Percentiles rank a stretch among this genome's conserved stretches.
Conservation (phyloP, 129 eudicot species). For the Tagetes patula region DNA sequence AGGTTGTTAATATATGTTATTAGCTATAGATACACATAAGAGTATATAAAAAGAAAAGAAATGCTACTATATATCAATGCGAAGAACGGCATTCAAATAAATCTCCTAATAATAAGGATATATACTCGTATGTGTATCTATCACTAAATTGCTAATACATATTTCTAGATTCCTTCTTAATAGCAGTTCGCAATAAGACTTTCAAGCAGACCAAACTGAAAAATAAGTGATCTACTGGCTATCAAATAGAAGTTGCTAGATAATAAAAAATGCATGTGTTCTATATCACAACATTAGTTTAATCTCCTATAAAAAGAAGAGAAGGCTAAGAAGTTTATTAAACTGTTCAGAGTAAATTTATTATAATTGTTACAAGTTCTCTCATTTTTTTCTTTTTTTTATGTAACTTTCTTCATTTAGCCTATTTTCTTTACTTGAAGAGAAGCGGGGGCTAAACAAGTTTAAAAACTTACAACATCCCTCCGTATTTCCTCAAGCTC, state of each 20-base stretch:
- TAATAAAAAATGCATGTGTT: background rate
- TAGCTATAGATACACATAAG: too few species aligned
- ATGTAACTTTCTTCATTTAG: background rate
- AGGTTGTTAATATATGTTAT: background rate
- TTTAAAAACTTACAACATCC: constrained; percentile 70
- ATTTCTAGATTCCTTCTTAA: background rate
- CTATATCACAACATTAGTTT: background rate
- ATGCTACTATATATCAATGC: too few species aligned
- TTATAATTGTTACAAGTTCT: background rate
- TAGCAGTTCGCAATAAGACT: constrained; percentile 2
- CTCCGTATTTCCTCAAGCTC: constrained; percentile 74
- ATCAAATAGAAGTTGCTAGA: background rate
- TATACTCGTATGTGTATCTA: too few species aligned
- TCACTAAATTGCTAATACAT: background rate
- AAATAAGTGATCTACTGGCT: background rate
- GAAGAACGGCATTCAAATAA: too few species aligned
- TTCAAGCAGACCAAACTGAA: constrained; percentile 1
- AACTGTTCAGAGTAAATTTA: background rate
- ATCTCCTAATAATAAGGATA: too few species aligned
- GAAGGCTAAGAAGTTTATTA: constrained; percentile 4
- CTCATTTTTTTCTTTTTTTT: background rate
- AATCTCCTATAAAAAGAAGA: background rate
- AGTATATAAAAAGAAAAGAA: too few species aligned
- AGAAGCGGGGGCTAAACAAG: constrained; percentile 16
- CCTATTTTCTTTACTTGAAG: background rate